These are phyloP conservation scores for Halenospora varia DNA, from an alignment of 495 filamentous ascomycete species.

Conservation along the genomic window DNA sequence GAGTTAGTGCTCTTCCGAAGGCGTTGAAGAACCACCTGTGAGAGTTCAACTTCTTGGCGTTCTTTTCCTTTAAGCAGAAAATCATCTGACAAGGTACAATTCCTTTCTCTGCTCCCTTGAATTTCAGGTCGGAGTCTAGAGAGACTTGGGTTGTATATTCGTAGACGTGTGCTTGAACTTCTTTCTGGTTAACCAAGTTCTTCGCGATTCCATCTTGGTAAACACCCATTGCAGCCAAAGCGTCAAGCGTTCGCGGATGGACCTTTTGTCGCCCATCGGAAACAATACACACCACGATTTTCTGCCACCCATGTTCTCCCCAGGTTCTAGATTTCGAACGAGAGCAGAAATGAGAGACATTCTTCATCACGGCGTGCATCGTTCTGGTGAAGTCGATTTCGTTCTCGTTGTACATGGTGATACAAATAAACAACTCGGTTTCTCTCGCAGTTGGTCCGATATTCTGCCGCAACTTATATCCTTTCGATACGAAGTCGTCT, in stretches of 20 bases:
- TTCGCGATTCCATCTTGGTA: constrained; percentile 99
- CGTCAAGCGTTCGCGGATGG: constrained; percentile 89
- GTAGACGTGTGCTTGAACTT: constrained; percentile 87
- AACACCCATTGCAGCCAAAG: constrained; percentile 95
- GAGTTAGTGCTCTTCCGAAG: constrained; percentile 86
- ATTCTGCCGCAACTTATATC: constrained; percentile 95
- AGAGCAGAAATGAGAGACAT: constrained; percentile 93
- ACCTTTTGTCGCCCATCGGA: constrained; percentile 92
- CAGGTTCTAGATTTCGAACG: constrained; percentile 89
- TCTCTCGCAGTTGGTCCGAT: constrained; percentile 81
- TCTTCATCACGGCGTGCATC: constrained; percentile 99
- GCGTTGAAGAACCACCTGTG: constrained; percentile 99
- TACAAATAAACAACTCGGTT: constrained; percentile 96
- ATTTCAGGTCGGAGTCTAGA: constrained; percentile 89
- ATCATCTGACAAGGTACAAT: constrained; percentile 99
- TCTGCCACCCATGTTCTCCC: constrained; percentile 98
- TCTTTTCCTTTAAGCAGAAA: constrained; percentile 98
- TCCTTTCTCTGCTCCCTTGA: constrained; percentile 98
- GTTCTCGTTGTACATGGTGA: constrained; percentile 99
- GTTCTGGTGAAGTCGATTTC: constrained; percentile 94
- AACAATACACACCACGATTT: constrained; percentile 97
- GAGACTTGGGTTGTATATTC: constrained; percentile 99
- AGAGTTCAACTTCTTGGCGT: constrained; percentile 95
- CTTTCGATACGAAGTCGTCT: constrained; percentile 81
- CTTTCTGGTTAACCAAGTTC: constrained; percentile 90